Evolutionary conservation across 345 rosid genomes (phyloP).

Genomic region (Salix arbutifolia): DNA sequence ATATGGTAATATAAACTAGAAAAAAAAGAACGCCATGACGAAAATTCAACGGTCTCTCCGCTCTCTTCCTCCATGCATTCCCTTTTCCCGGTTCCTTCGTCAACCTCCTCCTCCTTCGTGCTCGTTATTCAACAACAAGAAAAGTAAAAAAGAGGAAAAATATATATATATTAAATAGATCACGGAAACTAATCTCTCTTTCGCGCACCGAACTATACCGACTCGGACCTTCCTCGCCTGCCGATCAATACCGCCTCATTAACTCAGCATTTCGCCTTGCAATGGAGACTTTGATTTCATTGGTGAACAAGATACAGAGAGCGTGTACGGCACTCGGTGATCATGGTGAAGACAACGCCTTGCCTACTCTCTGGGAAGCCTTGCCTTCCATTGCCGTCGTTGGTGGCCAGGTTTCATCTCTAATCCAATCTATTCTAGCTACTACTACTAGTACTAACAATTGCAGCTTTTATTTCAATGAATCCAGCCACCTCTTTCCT

Average conservation of each 20-base stretch:
- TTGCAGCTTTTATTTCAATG: no score
- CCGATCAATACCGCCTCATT: no score
- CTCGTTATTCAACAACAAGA: no score
- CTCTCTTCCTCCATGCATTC: not conserved
- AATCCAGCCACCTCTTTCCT: no score
- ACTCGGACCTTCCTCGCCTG: not conserved
- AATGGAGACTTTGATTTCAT: constrained; percentile 81
- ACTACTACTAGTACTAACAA: no score
- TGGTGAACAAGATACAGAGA: constrained; percentile 87
- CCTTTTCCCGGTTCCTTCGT: constrained; percentile 15
- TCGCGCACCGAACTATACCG: not conserved
- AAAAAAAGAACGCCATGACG: not conserved
- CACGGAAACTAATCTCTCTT: not conserved
- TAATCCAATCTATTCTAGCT: not conserved
- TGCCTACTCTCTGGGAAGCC: constrained; percentile 96
- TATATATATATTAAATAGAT: no score
- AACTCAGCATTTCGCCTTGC: not conserved
- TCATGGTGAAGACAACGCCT: constrained; percentile 91
- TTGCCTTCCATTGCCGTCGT: constrained; percentile 95
- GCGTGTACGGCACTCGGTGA: constrained; percentile 95
- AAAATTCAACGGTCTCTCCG: constrained; percentile 1
- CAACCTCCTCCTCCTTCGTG: not conserved
- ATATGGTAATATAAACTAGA: not conserved
- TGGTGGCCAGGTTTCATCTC: constrained; percentile 71
- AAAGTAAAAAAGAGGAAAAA: no score